These are phyloP conservation scores for Leccinum fuscescens DNA, from an alignment of 1,284 basidiomycete species.

Conservation along the genomic window DNA sequence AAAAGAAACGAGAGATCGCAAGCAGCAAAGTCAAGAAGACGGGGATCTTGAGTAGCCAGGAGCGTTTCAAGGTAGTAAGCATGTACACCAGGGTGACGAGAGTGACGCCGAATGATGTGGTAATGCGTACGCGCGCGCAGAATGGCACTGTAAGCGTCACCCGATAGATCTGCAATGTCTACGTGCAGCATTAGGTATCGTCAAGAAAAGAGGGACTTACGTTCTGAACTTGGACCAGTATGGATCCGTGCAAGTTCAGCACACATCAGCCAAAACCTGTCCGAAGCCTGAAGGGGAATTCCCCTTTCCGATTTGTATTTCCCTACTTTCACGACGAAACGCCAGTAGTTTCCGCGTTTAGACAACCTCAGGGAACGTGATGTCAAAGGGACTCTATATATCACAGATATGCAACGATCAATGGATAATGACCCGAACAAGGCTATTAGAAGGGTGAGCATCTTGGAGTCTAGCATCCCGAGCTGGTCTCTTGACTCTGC, in stretches of 20 bases:
- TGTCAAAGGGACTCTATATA: constrained; percentile 29
- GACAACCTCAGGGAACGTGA: constrained; percentile 16
- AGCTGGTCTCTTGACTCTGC: constrained; percentile 29
- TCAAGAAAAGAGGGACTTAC: constrained; percentile 15
- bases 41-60: constrained; percentile 19
- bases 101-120: constrained; percentile 27
- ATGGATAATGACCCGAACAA: constrained; percentile 46
- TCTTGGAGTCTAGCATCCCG: constrained; percentile 27
- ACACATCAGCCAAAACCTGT: constrained; percentile 45
- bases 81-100: constrained; percentile 26
- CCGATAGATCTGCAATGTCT: constrained; percentile 13
- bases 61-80: constrained; percentile 26
- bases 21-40: constrained; percentile 19
- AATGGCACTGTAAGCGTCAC: constrained; percentile 9
- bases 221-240: neutral
- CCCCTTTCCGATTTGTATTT: constrained; percentile 29
- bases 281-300: constrained; percentile 30
- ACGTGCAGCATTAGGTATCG: constrained; percentile 11
- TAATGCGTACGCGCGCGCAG: constrained; percentile 25
- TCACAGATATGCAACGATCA: constrained; percentile 15
- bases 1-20: constrained; percentile 21
- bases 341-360: constrained; percentile 34
- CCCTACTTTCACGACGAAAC: constrained; percentile 33
- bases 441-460: constrained; percentile 39
- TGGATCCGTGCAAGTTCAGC: constrained; percentile 29